Conservation (phyloP, 208 protist species). For the Entamoeba moshkovskii region DNA sequence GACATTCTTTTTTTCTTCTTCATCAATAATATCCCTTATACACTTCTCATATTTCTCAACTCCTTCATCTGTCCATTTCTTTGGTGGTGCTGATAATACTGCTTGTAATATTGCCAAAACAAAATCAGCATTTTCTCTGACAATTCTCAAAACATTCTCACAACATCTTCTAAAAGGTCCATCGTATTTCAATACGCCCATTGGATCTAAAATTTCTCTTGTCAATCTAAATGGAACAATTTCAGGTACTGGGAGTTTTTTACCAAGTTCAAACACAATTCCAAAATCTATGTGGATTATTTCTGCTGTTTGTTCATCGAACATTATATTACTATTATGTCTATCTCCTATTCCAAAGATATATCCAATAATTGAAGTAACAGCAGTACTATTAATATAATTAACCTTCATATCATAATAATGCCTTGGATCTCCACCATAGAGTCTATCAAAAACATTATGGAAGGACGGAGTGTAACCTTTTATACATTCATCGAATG, state of each 20-base stretch:
- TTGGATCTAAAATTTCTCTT: conserved; percentile 13
- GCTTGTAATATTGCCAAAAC: background rate
- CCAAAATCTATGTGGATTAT: conserved; percentile 20
- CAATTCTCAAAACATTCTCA: background rate
- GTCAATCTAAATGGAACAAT: conserved; percentile 25
- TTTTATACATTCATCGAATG: background rate
- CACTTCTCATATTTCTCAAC: background rate
- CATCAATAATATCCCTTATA: background rate
- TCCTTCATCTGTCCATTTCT: background rate
- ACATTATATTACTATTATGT: conserved; percentile 21
- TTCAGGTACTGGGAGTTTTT: conserved; percentile 6
- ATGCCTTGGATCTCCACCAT: background rate
- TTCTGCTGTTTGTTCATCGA: background rate
- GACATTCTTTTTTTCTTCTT: background rate
- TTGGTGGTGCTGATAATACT: background rate
- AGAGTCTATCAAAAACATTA: background rate
- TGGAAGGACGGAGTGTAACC: background rate
- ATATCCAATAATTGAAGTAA: conserved; percentile 11
- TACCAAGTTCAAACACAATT: conserved; percentile 5
- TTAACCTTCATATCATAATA: background rate
- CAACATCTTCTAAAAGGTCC: background rate
- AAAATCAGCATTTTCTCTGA: background rate
- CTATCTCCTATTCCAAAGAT: conserved; percentile 22
- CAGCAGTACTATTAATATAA: background rate
- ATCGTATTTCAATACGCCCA: background rate